A percentile compares a stretch with the other conserved stretches of the same genome.
phyloP scores from a whole-genome alignment of 1,284 basidiomycete species.

The Apiotrichum sp. region DNA sequence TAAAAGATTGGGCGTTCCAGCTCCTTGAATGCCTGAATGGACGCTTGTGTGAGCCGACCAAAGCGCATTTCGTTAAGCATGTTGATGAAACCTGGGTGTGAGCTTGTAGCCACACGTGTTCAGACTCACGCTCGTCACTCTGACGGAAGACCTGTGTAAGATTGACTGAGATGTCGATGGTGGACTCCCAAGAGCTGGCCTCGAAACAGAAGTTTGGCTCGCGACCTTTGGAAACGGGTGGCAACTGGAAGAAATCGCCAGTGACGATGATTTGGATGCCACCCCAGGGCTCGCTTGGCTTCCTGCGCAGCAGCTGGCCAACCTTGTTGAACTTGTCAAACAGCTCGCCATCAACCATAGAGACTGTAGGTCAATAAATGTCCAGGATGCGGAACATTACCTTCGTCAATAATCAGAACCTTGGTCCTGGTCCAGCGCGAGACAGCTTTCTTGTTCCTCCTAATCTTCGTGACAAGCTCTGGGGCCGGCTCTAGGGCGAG shows the following conservation, averaged over 20 bases:
- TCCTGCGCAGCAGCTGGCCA: constrained; percentile 53
- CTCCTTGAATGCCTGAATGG: constrained; percentile 57
- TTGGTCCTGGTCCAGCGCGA: constrained; percentile 67
- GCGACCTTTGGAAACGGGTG: constrained; percentile 67
- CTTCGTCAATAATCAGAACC: constrained; percentile 90
- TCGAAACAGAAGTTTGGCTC: constrained; percentile 75
- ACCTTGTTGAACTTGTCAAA: constrained; percentile 49
- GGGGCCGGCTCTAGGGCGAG: constrained; percentile 66
- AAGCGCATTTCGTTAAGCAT: constrained; percentile 89
- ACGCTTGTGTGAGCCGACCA: constrained; percentile 58
- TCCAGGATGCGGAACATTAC: constrained; percentile 47
- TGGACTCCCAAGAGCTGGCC: constrained; percentile 71
- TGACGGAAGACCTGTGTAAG: constrained; percentile 81
- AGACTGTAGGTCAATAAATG: constrained; percentile 55
- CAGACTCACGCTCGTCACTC: constrained; percentile 50
- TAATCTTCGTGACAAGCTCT: constrained; percentile 61
- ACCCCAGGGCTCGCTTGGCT: constrained; percentile 66
- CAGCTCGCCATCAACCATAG: constrained; percentile 91
- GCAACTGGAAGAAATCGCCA: constrained; percentile 95
- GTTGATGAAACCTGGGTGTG: constrained; percentile 64
- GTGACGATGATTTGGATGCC: constrained; percentile 91
- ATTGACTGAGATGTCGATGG: constrained; percentile 71
- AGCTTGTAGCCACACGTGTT: constrained; percentile 1
- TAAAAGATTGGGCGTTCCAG: constrained; percentile 56
- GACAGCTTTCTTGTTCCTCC: constrained; percentile 62